Evolutionary conservation across 805 yeast genomes (phyloP).

Genomic region (Cyberlindnera xylosilytica): DNA sequence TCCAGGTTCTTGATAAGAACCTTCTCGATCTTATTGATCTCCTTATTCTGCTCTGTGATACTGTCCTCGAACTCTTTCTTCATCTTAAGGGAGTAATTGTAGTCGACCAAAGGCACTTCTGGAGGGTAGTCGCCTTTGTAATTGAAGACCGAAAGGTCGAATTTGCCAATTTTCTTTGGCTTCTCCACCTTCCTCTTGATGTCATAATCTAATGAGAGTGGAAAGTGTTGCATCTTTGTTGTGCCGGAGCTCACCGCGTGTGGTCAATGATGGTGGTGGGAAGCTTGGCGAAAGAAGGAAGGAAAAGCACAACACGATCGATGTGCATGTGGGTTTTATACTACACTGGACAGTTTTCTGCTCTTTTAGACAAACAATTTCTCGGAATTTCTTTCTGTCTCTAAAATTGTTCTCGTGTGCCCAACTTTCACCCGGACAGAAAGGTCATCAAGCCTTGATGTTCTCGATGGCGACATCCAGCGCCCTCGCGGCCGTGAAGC

Average conservation of each 20-base stretch:
- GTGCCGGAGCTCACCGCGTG: too few species aligned
- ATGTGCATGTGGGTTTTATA: too few species aligned
- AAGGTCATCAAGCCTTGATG: too few species aligned
- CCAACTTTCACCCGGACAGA: too few species aligned
- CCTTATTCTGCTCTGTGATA: neutral
- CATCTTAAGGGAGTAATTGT: neutral
- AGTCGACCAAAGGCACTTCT: neutral
- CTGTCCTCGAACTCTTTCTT: neutral
- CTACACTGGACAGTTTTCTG: too few species aligned
- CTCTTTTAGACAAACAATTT: too few species aligned
- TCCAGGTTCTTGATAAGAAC: too few species aligned
- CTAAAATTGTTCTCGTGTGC: neutral
- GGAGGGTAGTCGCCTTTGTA: neutral
- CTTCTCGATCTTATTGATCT: neutral
- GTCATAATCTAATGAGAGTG: neutral
- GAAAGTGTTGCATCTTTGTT: neutral
- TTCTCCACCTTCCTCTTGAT: neutral
- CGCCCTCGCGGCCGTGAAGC: constrained; percentile 5
- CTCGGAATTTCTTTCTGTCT: too few species aligned
- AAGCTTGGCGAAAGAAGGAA: too few species aligned
- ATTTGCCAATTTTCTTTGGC: neutral
- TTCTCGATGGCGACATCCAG: too few species aligned
- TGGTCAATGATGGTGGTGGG: too few species aligned
- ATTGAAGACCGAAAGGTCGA: neutral
- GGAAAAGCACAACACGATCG: too few species aligned